These are phyloP conservation scores for Cladorrhinum samala DNA, from an alignment of 495 filamentous ascomycete genomes.

Conservation along the genomic window DNA sequence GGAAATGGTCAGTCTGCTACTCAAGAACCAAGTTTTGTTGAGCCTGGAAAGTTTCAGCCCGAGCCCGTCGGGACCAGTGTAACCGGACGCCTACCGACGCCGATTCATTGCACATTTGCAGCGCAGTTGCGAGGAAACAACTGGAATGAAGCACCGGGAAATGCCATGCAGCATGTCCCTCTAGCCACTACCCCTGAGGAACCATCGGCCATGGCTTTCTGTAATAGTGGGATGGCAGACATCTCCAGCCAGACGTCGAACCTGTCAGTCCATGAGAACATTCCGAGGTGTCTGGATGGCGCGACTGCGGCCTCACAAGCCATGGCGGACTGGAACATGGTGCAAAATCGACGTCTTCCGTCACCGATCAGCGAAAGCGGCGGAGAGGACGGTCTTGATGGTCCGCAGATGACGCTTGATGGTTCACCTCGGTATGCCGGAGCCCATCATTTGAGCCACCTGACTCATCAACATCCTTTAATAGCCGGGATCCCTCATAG, in stretches of 20 bases:
- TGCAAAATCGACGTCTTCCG: conserved; percentile 53
- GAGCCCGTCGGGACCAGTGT: conserved; percentile 24
- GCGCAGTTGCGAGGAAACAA: conserved; percentile 40
- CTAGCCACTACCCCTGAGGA: conserved; percentile 35
- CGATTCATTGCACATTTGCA: conserved; percentile 46
- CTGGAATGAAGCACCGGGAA: conserved; percentile 31
- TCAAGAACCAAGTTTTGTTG: conserved; percentile 20
- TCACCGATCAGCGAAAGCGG: conserved; percentile 68
- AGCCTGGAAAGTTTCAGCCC: conserved; percentile 24
- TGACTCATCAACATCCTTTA: conserved; percentile 34
- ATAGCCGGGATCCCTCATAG: conserved; percentile 13
- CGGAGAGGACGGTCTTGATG: conserved; percentile 45
- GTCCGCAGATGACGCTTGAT: conserved; percentile 33
- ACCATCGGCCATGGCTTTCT: conserved; percentile 32
- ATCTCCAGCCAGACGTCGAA: conserved; percentile 19
- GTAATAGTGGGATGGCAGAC: conserved; percentile 24
- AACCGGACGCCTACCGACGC: conserved; percentile 46
- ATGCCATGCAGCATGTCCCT: conserved; percentile 19
- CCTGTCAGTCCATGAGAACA: conserved; percentile 21
- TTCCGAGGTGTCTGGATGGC: conserved; percentile 33
- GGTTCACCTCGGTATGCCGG: conserved; percentile 17
- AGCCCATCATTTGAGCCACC: conserved; percentile 24
- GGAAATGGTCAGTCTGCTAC: neutral
- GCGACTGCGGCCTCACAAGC: conserved; percentile 20
- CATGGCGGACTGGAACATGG: conserved; percentile 42